phyloP scores from a whole-genome alignment of 1,284 basidiomycete species.

The Leccinum brunneo-olivaceum region DNA sequence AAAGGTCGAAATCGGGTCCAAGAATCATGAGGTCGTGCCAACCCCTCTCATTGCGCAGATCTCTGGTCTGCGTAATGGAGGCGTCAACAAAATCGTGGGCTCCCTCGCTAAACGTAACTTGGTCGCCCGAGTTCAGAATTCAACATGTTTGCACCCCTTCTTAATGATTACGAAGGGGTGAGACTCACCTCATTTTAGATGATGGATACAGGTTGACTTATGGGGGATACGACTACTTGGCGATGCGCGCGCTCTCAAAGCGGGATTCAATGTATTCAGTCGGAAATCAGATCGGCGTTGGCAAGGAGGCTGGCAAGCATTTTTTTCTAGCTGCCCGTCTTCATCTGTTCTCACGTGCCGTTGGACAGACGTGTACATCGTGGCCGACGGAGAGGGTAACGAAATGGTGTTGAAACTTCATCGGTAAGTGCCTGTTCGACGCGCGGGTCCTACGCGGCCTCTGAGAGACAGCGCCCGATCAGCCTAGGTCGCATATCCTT shows the following conservation, averaged over 20 bases:
- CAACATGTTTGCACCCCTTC: conserved; percentile 64
- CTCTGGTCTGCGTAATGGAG: conserved; percentile 84
- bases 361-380: conserved; percentile 79
- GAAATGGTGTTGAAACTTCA: conserved; percentile 92
- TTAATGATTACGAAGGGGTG: neutral
- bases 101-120: conserved; percentile 88
- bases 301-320: conserved; percentile 85
- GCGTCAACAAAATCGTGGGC: conserved; percentile 89
- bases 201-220: conserved; percentile 97
- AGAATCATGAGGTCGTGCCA: conserved; percentile 96
- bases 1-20: conserved; percentile 94
- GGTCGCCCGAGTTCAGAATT: conserved; percentile 84
- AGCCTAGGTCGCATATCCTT: conserved; percentile 96
- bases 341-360: conserved; percentile 4
- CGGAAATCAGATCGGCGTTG: conserved; percentile 96
- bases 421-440: conserved; percentile 43
- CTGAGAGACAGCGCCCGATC: conserved; percentile 11
- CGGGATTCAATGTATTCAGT: conserved; percentile 82
- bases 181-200: conserved; percentile 46
- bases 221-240: conserved; percentile 94
- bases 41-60: conserved; percentile 86
- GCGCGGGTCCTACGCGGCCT: neutral
- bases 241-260: conserved; percentile 89
- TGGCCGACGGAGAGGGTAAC: conserved; percentile 76
- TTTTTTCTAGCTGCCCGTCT: neutral